Base-by-base conservation (phyloP, 2,329 filamentous ascomycete species). In the Monosporascus sp. region DNA sequence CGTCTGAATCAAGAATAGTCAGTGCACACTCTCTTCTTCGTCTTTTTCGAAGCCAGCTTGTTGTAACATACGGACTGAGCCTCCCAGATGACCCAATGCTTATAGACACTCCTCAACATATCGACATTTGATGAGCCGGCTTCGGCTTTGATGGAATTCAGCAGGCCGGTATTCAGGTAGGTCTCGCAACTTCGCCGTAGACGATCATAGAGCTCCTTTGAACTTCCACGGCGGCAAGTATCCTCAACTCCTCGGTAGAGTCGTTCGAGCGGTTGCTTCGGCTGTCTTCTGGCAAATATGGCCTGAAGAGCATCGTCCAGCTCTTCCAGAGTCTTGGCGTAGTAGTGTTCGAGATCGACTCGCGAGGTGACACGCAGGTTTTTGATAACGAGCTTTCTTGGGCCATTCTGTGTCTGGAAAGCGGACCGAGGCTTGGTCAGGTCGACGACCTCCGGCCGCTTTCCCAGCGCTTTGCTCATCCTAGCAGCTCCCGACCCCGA, bases 241-340 rank as follows among this genome's bases (percentile, higher is more conserved):
- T 96, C 91, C 76, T 99, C 94, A 1, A 96, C 90, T 5, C 89
- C 90, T 48, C 90, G 84, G 68, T 97, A 97, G 15, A 99, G 76
- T 61, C 89, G 86, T 70, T 97, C 94, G 38, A 96, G 76, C n/a
- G 92, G 82, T 50, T 80, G 80, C 54, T 76, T 71, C 41, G 82
- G 80, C 6, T 75, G 42, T 27, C 24, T 25, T 27, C 42, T 14
- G 42, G 42, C 74, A 66, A 97, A 93, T 24, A 97, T 84, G 44
- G 84, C 81, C 11, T 79, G 76, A 50, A 99, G 72, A 1, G 90
- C 90, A 37, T 77, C 76, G 53, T 89, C 83, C 6, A 97, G 76
- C 66, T 95, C 87, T 41, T 74, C 72, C 83, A 88, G 89, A 3
- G 85, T 86, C 62, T 85, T 84, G 41, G 85, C 77, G 62, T 96